phyloP scores from a whole-genome alignment of 2,329 filamentous ascomycete species.

The Calycina herbarum region DNA sequence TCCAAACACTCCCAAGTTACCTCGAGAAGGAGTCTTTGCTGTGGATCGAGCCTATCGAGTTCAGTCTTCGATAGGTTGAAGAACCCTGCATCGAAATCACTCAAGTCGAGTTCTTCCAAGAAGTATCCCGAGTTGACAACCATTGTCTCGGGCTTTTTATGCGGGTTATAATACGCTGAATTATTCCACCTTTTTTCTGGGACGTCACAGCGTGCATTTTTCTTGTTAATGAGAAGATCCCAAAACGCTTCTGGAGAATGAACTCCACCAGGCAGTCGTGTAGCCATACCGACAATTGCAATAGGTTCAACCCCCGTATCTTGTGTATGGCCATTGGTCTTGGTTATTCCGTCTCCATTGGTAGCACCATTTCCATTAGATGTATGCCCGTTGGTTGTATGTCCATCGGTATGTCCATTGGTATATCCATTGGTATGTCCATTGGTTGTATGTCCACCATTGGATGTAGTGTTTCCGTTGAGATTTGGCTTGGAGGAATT shows the following conservation, averaged over 20 bases:
- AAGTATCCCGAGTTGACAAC: slow-evolving; percentile 20
- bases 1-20: slow-evolving; percentile 34
- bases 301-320: slow-evolving; percentile 15
- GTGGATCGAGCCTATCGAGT: slow-evolving; percentile 28
- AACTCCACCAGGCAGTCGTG: slow-evolving; percentile 36
- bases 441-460: too few species aligned
- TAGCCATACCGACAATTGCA: slow-evolving; percentile 27
- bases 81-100: slow-evolving; percentile 21
- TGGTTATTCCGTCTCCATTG: neutral
- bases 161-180: slow-evolving; percentile 18
- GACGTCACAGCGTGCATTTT: slow-evolving; percentile 10
- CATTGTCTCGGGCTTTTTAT: slow-evolving; percentile 9
- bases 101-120: slow-evolving; percentile 19
- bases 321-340: neutral
- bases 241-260: slow-evolving; percentile 13
- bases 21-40: slow-evolving; percentile 32
- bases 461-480: too few species aligned
- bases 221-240: slow-evolving; percentile 16
- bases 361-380: neutral
- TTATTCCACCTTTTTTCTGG: slow-evolving; percentile 18
- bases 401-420: too few species aligned
- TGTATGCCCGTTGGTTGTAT: too few species aligned
- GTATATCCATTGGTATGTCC: too few species aligned
- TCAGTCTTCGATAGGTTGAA: slow-evolving; percentile 23
- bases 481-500: too few species aligned